Conservation (phyloP, 2,329 filamentous ascomycete species). For the Colletotrichum eleusines region DNA sequence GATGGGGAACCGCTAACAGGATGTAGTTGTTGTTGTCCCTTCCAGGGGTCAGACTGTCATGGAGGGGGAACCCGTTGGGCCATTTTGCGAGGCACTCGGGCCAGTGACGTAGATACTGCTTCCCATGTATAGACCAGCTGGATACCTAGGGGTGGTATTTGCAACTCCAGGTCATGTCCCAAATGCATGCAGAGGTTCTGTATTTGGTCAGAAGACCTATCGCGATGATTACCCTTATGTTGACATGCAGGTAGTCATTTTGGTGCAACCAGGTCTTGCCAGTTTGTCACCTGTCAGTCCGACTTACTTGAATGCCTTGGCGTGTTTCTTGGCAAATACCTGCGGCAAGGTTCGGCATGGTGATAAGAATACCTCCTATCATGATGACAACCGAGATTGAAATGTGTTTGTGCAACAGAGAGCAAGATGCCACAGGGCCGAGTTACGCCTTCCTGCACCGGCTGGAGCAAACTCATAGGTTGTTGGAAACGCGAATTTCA, state of each 20-base stretch:
- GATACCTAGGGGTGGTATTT: constrained; percentile 5
- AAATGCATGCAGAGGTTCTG: background rate
- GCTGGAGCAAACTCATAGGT: background rate
- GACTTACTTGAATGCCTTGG: constrained; percentile 3
- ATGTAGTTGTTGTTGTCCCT: background rate
- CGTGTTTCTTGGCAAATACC: constrained; percentile 11
- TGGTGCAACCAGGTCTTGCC: constrained; percentile 1
- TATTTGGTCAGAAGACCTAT: background rate
- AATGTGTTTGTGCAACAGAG: background rate
- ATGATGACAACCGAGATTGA: background rate
- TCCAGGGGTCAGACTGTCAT: constrained; percentile 4
- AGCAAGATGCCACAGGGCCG: background rate
- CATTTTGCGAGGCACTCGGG: constrained; percentile 1
- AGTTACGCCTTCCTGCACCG: too few species aligned
- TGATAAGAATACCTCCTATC: too few species aligned
- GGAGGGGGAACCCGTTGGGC: constrained; percentile 14
- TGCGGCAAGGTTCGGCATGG: background rate
- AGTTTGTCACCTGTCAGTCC: background rate
- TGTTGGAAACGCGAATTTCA: background rate
- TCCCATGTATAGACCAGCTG: background rate
- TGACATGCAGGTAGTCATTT: background rate
- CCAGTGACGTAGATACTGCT: constrained; percentile 25
- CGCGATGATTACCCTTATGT: background rate
- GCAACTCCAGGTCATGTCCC: background rate
- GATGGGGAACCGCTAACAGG: constrained; percentile 6